Base-by-base conservation (phyloP, 345 rosid genomes). In the Kandelia obovata region DNA sequence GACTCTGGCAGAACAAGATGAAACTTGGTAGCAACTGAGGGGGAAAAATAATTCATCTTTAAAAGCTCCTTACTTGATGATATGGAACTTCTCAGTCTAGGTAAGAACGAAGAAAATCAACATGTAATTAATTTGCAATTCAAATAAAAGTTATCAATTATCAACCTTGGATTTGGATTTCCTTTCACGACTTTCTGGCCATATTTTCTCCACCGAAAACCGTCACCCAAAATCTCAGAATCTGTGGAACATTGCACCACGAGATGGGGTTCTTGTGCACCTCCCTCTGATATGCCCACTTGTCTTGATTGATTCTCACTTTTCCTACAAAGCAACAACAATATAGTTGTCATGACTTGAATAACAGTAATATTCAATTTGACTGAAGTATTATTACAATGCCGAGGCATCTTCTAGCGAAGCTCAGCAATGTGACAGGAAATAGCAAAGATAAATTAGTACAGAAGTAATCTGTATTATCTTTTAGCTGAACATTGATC, bases 181-280 rank as follows among this genome's bases (percentile, higher is more conserved):
- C 98, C 98, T 81, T 89, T 94, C 60, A 96, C 99, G 64, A 85
- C 91, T 75, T 96, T 96, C 78, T 92, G 98, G 68, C 99, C 99
- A 16, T 96, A 96, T 69, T 96, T 96, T 76, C 99, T 88, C 99
- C 99, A 96, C 60, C 92, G 91, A 78, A 96, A 96, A 37, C 99
- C 98, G 67, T 96, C 99, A 15, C 90, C 91, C 31, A 83, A 68
- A 49, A 84, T 82, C 69, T 92, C 97, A n/a, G 90, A 67, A 70
- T 90, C 98, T 5, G 80, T 78, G 15, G 92, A 83, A n/a, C 79
- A 75, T 28, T 84, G 89, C 34, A 78, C 73, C 31, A 78, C 64
- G 13, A 71, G 62, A 1, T 64, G 83, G 26, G 86, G 75, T 53
- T 84, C 90, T 55, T 63, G 84, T 47, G 34, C 58, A 53, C 75